phyloP scores from a whole-genome alignment of 768 basidiomycete species.

The Symmetrospora coprosmae region DNA sequence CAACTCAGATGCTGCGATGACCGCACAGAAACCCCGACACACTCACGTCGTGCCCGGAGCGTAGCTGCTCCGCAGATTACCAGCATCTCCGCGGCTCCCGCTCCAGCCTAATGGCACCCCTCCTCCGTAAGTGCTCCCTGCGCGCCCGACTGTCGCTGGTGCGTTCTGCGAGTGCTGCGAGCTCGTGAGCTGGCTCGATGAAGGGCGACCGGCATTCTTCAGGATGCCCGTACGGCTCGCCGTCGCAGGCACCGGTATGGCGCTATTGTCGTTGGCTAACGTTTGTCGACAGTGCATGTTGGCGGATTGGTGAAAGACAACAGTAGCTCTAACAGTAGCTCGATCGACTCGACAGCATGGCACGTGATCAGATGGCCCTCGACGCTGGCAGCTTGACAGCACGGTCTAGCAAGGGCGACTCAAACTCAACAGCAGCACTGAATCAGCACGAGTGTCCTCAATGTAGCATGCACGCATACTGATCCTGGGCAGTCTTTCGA shows the following conservation, averaged over 20 bases:
- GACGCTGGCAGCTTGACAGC: too few relatives aligned
- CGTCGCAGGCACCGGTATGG: constrained; percentile 3
- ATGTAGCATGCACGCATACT: too few relatives aligned
- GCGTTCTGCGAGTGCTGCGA: background rate
- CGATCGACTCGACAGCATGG: too few relatives aligned
- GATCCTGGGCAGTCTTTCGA: too few relatives aligned
- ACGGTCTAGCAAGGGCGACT: too few relatives aligned
- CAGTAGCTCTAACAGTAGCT: too few relatives aligned
- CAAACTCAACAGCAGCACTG: too few relatives aligned
- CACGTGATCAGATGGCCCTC: too few relatives aligned
- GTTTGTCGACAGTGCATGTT: constrained; percentile 15
- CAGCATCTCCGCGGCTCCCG: constrained; percentile 17
- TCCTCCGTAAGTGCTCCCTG: constrained; percentile 15
- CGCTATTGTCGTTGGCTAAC: constrained; percentile 8
- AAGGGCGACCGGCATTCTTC: background rate
- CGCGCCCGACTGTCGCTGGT: constrained; percentile 20
- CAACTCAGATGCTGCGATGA: background rate
- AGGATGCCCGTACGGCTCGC: background rate
- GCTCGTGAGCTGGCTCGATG: background rate
- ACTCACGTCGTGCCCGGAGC: constrained; percentile 19
- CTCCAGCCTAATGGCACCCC: constrained; percentile 15
- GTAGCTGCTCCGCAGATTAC: constrained; percentile 20
- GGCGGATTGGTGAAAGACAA: background rate
- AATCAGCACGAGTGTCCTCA: too few relatives aligned
- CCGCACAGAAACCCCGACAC: background rate